Evolutionary conservation across 768 basidiomycete genomes (phyloP), one percentile per base, ranked within the genome.

Genomic region (Collybia nuda): DNA sequence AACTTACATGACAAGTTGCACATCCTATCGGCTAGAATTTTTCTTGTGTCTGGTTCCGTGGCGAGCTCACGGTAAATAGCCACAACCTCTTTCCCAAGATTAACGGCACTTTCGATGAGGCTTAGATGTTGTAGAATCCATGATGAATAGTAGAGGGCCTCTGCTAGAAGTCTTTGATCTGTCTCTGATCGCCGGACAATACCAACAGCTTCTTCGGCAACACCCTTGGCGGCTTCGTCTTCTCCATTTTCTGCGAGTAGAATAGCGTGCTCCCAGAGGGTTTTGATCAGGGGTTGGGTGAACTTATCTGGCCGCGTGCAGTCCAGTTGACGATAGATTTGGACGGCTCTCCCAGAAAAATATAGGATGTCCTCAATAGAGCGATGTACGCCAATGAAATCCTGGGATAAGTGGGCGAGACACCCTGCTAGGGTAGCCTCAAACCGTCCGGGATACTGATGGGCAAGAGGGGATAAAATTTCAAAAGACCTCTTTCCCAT

Each of bases 241-340:
- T 35, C 41, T 9, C 40, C 47, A 37, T 37, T 46, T 7, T 28
- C 38, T 6, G 48, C 38, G 19, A 55, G 51, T 19, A 52, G 40
- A 5, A 37, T 19, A 7, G 54, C 54, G 35, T 52, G 46, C 24
- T 55, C 51, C 54, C 54, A 52, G 9, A 55, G 36, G 17, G 22
- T 38, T 1, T 55, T 47, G 36, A 52, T 15, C 23, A 52, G 47
- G 40, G 37, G 45, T 14, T 46, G 29, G 3, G 37, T 38, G 19
- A 24, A 37, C 29, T 44, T 55, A n/a, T 37, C 14, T 17, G 54
- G 54, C 23, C 42, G 51, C 11, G 35, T 32, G 7, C 44, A n/a
- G 6, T 26, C 17, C 24, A 28, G 22, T 23, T n/a, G 15, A 17
- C 54, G 50, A n/a, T 52, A 55, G 21, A 48, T 48, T 12, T 55